phyloP scores from a whole-genome alignment of 1,284 basidiomycete species.

The Ustilago bromivora region DNA sequence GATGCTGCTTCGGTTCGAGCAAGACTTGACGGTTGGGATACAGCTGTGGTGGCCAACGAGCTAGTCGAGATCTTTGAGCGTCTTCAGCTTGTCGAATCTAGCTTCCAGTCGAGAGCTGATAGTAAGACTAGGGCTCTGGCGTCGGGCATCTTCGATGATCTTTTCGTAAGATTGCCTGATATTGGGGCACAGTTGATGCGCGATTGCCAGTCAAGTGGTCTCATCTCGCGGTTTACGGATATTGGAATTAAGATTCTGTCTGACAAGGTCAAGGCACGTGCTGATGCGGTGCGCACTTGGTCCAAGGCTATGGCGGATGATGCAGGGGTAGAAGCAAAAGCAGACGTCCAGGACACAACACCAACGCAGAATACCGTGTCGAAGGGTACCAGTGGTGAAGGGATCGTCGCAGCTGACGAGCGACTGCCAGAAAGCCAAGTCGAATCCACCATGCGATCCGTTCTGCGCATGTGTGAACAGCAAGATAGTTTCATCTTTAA shows the following conservation, averaged over 20 bases:
- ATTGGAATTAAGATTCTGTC: conserved; percentile 42
- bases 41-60: conserved; percentile 38
- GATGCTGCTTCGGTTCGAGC: conserved; percentile 28
- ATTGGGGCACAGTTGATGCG: conserved; percentile 44
- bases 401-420: background rate
- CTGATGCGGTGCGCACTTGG: background rate
- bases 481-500: conserved; percentile 40
- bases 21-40: conserved; percentile 44
- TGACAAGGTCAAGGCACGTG: conserved; percentile 25
- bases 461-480: conserved; percentile 43
- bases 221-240: conserved; percentile 39
- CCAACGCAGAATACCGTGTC: background rate
- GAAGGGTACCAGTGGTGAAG: background rate
- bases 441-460: conserved; percentile 26
- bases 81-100: conserved; percentile 44
- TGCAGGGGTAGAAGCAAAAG: no score
- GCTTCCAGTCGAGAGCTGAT: conserved; percentile 51
- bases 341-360: background rate
- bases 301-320: background rate
- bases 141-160: conserved; percentile 40
- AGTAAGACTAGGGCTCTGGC: conserved; percentile 46
- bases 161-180: conserved; percentile 35
- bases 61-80: conserved; percentile 50
- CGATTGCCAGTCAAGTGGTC: conserved; percentile 35
- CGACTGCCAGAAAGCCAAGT: conserved; percentile 7